Evolutionary conservation across 257 asterid genomes (phyloP).

Genomic region (Nicotiana benthamiana): DNA sequence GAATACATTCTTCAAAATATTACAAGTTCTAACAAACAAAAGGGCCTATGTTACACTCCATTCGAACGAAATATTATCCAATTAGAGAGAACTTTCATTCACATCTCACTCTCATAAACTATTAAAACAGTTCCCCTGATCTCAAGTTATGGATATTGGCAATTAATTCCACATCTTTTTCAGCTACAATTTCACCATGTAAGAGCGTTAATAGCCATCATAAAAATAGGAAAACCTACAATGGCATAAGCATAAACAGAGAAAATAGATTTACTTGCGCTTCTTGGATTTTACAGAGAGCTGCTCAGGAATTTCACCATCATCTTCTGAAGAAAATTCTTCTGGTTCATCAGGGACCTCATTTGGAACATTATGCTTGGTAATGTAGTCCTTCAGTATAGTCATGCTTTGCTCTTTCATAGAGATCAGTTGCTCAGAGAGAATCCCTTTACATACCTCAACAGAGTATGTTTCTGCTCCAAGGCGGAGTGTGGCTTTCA

Average conservation of each 20-base stretch:
- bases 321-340: slow-evolving; percentile 75
- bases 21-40: background rate
- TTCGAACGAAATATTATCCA: background rate
- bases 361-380: slow-evolving; percentile 65
- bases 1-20: background rate
- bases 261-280: slow-evolving; percentile 29
- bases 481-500: slow-evolving; percentile 62
- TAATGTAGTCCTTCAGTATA: slow-evolving; percentile 73
- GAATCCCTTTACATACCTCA: slow-evolving; percentile 42
- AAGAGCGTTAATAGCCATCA: background rate
- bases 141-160: background rate
- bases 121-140: background rate
- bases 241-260: background rate
- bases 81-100: slow-evolving; percentile 3
- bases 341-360: slow-evolving; percentile 87
- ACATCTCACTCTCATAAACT: background rate
- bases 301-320: slow-evolving; percentile 33
- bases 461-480: slow-evolving; percentile 67
- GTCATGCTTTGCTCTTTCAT: slow-evolving; percentile 85
- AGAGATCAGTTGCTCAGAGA: slow-evolving; percentile 62
- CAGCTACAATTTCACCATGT: background rate
- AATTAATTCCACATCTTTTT: background rate
- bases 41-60: background rate
- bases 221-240: background rate
- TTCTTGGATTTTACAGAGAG: slow-evolving; percentile 65